Evolutionary conservation across 768 basidiomycete species (phyloP), one percentile per base, ranked within the genome.

Genomic region (Suillus clintonianus): DNA sequence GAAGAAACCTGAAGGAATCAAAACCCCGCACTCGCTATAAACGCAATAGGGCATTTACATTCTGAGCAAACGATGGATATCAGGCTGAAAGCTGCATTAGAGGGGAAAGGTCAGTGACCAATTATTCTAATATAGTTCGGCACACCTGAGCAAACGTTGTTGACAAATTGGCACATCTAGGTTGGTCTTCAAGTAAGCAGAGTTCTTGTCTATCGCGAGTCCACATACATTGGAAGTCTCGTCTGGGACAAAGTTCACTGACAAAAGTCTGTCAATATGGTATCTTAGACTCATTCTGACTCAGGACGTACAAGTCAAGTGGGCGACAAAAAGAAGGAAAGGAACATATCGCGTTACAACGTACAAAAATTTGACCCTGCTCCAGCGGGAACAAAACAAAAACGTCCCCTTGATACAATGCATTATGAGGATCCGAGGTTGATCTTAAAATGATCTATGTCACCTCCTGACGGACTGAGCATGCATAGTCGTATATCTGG

Each of bases 401-500:
- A 61, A 63, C 1, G 32, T 24, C 24, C 13, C n/a, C 62, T 62
- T 39, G 15, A 24, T 22, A 45, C 6, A n/a, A n/a, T 24, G 11
- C 24, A n/a, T 5, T 27, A 22, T 62, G 4, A 59, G 39, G 14
- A 36, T 32, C 4, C 5, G 10, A 32, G 9, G 19, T 19, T 32
- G 7, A 45, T 36, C 14, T 14, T 19, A 19, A 48, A 48, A 9
- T 22, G 14, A 7, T 32, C 3, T n/a, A 4, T 27, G 41, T 39
- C 58, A 61, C 62, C 43, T 62, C 62, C 7, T 62, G 24, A 27
- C 9, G n/a, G 3, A 59, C 34, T 45, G 57, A 45, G 9, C 57
- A 57, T 17, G 24, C 36, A 34, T 62, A 62, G 19, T 61, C 62
- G 10, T 61, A 62, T 47, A 27, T 48, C 62, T 62, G 27, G 47